Conservation (phyloP, 345 rosid genomes). For the Streptanthus diversifolius region DNA sequence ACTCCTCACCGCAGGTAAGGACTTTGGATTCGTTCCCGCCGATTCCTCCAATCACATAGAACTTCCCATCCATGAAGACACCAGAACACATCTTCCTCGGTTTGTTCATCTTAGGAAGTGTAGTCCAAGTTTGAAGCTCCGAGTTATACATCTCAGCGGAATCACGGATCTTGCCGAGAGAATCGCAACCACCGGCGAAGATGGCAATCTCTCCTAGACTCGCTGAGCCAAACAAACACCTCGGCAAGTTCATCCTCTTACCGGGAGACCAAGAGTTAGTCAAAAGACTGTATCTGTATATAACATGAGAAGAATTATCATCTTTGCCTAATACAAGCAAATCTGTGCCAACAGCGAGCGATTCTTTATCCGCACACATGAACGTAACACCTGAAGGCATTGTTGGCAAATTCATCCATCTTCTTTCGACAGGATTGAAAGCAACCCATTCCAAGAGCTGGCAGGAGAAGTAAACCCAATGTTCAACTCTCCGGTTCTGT, state of each 20-base stretch:
- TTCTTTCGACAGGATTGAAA: constrained; percentile 51
- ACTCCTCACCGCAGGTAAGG: constrained; percentile 66
- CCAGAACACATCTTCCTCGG: constrained; percentile 78
- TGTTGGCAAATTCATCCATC: constrained; percentile 66
- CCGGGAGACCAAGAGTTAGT: constrained; percentile 49
- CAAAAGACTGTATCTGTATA: constrained; percentile 48
- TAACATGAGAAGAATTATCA: constrained; percentile 18
- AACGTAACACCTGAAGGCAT: constrained; percentile 50
- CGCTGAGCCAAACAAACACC: constrained; percentile 80
- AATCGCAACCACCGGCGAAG: constrained; percentile 74
- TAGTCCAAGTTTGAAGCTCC: constrained; percentile 46
- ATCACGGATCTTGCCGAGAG: constrained; percentile 37
- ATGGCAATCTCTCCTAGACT: constrained; percentile 60
- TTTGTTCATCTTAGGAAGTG: constrained; percentile 57
- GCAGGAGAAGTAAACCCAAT: constrained; percentile 86
- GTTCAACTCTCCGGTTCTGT: constrained; percentile 41
- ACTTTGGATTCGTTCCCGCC: constrained; percentile 28
- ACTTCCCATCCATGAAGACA: constrained; percentile 79
- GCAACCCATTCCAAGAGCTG: constrained; percentile 68
- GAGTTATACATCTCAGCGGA: constrained; percentile 70
- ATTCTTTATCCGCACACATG: constrained; percentile 53
- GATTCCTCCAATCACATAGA: constrained; percentile 72
- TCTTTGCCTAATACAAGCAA: constrained; percentile 61
- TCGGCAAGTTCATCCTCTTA: constrained; percentile 44
- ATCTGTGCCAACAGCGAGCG: constrained; percentile 59